Evolutionary conservation across 2,329 filamentous ascomycete genomes (phyloP).

Genomic region (Tolypocladium pustulatum): DNA sequence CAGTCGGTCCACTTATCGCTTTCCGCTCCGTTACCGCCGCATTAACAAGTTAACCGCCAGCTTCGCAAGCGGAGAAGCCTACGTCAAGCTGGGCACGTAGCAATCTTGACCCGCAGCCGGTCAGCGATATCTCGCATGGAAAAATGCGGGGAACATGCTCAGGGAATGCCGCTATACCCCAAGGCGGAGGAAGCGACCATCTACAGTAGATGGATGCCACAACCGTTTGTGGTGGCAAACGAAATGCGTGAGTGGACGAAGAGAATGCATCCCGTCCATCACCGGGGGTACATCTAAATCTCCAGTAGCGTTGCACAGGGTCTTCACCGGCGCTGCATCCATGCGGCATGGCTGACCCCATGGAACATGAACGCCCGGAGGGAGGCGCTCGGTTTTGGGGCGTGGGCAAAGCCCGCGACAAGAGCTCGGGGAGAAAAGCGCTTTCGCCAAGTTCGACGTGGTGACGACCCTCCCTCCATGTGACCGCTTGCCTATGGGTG

Average conservation of each 20-base stretch:
- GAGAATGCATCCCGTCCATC: not conserved
- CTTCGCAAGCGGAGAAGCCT: not conserved
- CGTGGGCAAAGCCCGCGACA: not conserved
- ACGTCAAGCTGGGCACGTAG: not conserved
- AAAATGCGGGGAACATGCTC: not conserved
- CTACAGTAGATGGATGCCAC: not conserved
- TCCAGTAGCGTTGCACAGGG: not conserved
- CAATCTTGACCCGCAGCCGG: slow-evolving; percentile 2
- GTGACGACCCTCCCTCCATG: not conserved
- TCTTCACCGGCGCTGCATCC: not conserved
- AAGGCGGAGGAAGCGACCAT: not conserved
- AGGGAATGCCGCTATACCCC: not conserved
- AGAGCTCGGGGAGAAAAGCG: not conserved
- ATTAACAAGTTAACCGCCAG: not conserved
- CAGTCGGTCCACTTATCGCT: not conserved
- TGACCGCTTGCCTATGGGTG: not conserved
- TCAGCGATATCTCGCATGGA: slow-evolving; percentile 1
- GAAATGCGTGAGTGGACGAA: not conserved
- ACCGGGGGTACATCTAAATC: not conserved
- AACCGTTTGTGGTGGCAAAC: not conserved
- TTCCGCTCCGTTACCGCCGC: not conserved
- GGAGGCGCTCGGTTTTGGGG: not conserved
- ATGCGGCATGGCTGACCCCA: not conserved
- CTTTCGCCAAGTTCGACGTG: not conserved
- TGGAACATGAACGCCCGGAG: not conserved